Percentiles rank a stretch among this genome's conserved stretches.
Evolutionary conservation across 2,329 filamentous ascomycete species (phyloP).

Genomic region (Rhinocladiella mackenziei): DNA sequence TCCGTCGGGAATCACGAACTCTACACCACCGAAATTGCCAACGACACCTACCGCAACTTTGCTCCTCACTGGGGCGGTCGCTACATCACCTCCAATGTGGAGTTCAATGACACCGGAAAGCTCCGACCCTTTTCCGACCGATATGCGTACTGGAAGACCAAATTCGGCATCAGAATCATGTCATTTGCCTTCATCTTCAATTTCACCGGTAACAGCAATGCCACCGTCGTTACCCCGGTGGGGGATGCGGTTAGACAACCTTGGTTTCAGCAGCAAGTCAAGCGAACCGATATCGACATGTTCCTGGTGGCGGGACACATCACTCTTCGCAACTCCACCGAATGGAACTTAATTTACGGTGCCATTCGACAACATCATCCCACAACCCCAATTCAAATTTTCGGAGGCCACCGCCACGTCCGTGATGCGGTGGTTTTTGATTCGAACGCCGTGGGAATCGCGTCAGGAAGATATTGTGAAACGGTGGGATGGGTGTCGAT

Average conservation of each 20-base stretch:
- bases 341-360: constrained; percentile 50
- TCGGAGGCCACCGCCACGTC: constrained; percentile 63
- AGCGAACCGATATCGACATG: constrained; percentile 55
- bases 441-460: constrained; percentile 57
- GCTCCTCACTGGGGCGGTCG: constrained; percentile 54
- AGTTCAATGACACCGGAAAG: constrained; percentile 45
- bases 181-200: constrained; percentile 50
- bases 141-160: constrained; percentile 51
- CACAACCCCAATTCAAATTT: constrained; percentile 59
- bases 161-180: constrained; percentile 50
- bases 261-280: constrained; percentile 60
- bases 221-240: constrained; percentile 57
- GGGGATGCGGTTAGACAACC: constrained; percentile 49
- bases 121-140: constrained; percentile 31
- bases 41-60: constrained; percentile 59
- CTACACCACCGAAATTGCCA: constrained; percentile 59
- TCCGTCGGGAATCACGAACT: constrained; percentile 63
- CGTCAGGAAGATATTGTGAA: constrained; percentile 64
- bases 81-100: constrained; percentile 53
- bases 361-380: constrained; percentile 57
- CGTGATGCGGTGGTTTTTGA: constrained; percentile 64
- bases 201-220: constrained; percentile 57
- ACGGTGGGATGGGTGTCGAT: constrained; percentile 65
- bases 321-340: constrained; percentile 49
- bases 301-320: constrained; percentile 64